phyloP scores from a whole-genome alignment of 2,329 filamentous ascomycete genomes.

The Botryotinia calthae region DNA sequence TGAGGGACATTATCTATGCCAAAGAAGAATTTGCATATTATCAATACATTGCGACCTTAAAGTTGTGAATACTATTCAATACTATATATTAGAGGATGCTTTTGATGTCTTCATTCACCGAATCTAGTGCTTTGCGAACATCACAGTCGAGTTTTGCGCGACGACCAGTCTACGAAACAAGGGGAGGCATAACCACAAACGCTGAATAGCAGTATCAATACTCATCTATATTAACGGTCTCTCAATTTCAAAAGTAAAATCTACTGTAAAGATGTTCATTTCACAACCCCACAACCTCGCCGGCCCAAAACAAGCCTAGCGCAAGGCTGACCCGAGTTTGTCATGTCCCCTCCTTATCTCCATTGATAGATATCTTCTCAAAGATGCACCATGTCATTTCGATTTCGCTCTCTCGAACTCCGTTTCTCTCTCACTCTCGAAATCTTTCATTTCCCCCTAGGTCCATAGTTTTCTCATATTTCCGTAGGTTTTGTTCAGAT shows the following conservation, averaged over 20 bases:
- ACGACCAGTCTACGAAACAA: not conserved
- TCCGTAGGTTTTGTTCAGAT: not conserved
- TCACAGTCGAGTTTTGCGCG: not conserved
- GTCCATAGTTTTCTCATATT: not conserved
- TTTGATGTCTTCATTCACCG: not conserved
- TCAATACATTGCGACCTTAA: not conserved
- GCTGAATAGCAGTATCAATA: not conserved
- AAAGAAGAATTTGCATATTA: not conserved
- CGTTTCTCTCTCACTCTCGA: not conserved
- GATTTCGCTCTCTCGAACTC: not conserved
- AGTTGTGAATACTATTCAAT: not conserved
- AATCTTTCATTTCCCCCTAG: not conserved
- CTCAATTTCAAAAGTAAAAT: not conserved
- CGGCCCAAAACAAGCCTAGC: not conserved
- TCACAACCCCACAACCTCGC: conserved; percentile 1
- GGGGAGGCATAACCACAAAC: not conserved
- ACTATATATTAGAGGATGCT: not conserved
- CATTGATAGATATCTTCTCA: not conserved
- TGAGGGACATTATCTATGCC: not conserved
- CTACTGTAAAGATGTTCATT: not conserved
- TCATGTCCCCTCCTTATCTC: conserved; percentile 12
- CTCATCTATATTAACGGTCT: not conserved
- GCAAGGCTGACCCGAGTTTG: conserved; percentile 12
- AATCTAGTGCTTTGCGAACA: no score
- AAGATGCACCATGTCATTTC: conserved; percentile 11